These are phyloP conservation scores for Phytophthora sp. DNA, from an alignment of 352 stramenopile genomes.

Conservation along the genomic window DNA sequence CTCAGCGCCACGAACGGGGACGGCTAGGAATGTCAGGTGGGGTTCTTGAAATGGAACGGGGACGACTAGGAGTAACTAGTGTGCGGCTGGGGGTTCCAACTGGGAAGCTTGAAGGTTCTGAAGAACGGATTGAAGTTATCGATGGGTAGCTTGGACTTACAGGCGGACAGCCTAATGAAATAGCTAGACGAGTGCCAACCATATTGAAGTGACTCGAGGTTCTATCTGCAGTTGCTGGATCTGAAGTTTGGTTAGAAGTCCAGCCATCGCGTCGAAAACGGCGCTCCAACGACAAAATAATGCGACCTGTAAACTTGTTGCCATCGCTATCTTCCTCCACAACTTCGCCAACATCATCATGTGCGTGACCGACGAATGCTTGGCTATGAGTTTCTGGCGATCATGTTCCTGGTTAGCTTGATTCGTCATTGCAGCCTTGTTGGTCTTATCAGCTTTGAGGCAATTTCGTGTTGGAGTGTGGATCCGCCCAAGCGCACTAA, in stretches of 20 bases:
- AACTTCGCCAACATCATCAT: background rate
- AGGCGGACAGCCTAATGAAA: no score
- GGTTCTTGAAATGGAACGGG: no score
- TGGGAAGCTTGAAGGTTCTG: no score
- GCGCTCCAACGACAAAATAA: conserved; percentile 7
- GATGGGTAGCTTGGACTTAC: no score
- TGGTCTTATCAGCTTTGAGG: conserved; percentile 5
- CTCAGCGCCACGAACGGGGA: background rate
- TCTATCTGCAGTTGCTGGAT: background rate
- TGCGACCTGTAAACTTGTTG: conserved; percentile 6
- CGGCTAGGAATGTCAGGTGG: no score
- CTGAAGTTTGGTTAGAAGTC: no score
- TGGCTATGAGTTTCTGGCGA: background rate
- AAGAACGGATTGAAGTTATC: no score
- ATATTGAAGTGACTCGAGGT: no score
- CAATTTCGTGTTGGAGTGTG: conserved; percentile 13
- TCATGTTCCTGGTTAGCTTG: conserved; percentile 4
- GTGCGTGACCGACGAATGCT: background rate
- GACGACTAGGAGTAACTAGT: no score
- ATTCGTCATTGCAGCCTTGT: background rate
- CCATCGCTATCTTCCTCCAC: conserved; percentile 12
- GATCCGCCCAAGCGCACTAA: conserved; percentile 10
- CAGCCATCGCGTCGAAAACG: background rate
- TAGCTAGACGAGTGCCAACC: no score
- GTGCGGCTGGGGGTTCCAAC: no score